Percentiles rank a stretch among this genome's conserved stretches.
phyloP scores from a whole-genome alignment of 192 early-diverging fungal genomes.

The Chytriomyces sp. region DNA sequence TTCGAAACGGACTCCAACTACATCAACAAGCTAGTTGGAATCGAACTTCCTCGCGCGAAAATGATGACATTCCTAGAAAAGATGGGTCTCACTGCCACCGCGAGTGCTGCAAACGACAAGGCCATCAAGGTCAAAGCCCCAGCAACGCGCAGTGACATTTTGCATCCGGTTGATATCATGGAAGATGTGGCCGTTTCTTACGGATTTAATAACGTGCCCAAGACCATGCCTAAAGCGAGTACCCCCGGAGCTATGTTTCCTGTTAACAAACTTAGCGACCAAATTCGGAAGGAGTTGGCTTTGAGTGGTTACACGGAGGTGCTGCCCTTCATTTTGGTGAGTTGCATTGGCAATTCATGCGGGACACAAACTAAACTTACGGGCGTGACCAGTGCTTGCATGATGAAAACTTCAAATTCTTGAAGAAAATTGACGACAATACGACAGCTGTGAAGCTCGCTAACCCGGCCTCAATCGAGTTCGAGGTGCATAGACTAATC shows the following conservation, averaged over 20 bases:
- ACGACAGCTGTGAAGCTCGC: constrained; percentile 79
- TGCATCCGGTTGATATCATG: constrained; percentile 97
- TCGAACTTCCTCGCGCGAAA: constrained; percentile 64
- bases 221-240: constrained; percentile 73
- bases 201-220: constrained; percentile 91
- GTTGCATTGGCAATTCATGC: constrained; percentile 71
- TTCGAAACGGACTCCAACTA: constrained; percentile 79
- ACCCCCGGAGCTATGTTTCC: constrained; percentile 89
- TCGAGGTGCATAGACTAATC: too few relatives aligned
- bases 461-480: constrained; percentile 90
- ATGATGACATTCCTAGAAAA: constrained; percentile 76
- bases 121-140: constrained; percentile 77
- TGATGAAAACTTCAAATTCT: constrained; percentile 91
- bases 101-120: constrained; percentile 44
- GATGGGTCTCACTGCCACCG: constrained; percentile 81
- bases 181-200: constrained; percentile 97
- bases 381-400: constrained; percentile 79
- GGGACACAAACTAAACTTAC: background rate
- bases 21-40: constrained; percentile 87
- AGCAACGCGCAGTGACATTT: constrained; percentile 88
- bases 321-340: constrained; percentile 87
- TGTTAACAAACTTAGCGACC: constrained; percentile 90
- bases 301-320: constrained; percentile 93
- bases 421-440: constrained; percentile 77
- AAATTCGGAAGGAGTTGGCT: constrained; percentile 82